Conservation (phyloP, 345 rosid genomes). For the Eucalyptus virginea region DNA sequence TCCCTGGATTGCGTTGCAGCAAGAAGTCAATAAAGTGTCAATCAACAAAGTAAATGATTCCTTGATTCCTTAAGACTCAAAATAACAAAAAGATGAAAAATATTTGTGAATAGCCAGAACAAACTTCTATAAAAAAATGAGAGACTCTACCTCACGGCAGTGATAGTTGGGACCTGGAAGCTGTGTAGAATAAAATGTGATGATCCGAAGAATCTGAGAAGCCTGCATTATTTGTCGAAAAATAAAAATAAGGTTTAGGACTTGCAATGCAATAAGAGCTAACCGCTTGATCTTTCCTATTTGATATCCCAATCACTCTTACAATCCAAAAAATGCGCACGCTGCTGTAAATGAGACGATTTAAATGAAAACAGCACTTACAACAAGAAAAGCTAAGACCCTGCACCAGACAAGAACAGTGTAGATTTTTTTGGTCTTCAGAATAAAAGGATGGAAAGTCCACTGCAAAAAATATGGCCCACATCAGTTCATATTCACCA, state of each 20-base stretch:
- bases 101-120: not conserved
- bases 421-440: constrained; percentile 93
- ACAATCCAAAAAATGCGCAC: not conserved
- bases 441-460: constrained; percentile 96
- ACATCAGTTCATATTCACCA: not conserved
- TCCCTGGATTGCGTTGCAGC: constrained; percentile 38
- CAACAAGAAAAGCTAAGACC: constrained; percentile 89
- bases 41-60: not conserved
- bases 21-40: not conserved
- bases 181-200: constrained; percentile 92
- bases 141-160: constrained; percentile 68
- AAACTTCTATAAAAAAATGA: not conserved
- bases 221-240: constrained; percentile 33
- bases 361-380: constrained; percentile 25
- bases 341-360: not conserved
- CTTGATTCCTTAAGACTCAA: not conserved
- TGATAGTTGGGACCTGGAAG: constrained; percentile 99
- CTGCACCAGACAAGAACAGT: constrained; percentile 98
- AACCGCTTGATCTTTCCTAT: not conserved
- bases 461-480: constrained; percentile 47
- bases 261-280: not conserved
- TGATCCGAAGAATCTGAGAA: constrained; percentile 75
- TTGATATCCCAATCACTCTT: not conserved
- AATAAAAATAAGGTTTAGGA: not conserved
- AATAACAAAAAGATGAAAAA: not conserved